Base-by-base conservation (phyloP, 1,139 yeast species). In the Diutina mesorugosa region DNA sequence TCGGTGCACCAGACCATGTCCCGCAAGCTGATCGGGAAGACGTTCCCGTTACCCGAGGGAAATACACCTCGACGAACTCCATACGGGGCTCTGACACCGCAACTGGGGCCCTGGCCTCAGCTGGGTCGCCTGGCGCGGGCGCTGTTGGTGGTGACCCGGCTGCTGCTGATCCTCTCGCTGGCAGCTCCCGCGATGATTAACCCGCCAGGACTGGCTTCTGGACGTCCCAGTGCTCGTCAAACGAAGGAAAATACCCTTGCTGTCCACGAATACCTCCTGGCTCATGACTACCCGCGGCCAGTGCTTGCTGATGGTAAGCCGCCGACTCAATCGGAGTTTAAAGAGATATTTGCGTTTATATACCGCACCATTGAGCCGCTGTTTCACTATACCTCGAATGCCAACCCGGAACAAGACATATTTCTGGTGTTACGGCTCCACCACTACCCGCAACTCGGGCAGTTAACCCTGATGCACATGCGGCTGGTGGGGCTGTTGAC, bases 41-140 rank as follows among this genome's bases (percentile, higher is more conserved):
- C 51, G 21, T 47, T 47, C 38, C 51, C 51, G 14, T 16, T 29
- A 28, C 51, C 51, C 51, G 51, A 47, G 30, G 50, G 50, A 47
- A 47, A 28, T n/a, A 21, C 50, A 7, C 30, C 28, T 21, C 50
- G 50, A 14, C 26, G 50, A 21, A 47, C 50, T 6, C 50, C 50
- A 16, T 21, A 35, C 5, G 41, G 41, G 5, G 41, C 41, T n/a
- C 41, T 35, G 41, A 35, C 41, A 10, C 41, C 41, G 6, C 41
- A 35, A 10, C 10, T 12, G n/a, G 41, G 41, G 10, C 41, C 41
- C 41, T 35, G 41, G 41, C 41, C 41, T n/a, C 41, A 35, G n/a
- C 41, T 35, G 41, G 41, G 41, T 4, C 41, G 41, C 14, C 41
- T 35, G 41, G 41, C 41, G 6, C 41, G 41, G 6, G 41, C 41